Percentiles rank a stretch among this genome's conserved stretches.
Evolutionary conservation across 169 alveolate genomes (phyloP).

Genomic region (Plasmodium falciparum): DNA sequence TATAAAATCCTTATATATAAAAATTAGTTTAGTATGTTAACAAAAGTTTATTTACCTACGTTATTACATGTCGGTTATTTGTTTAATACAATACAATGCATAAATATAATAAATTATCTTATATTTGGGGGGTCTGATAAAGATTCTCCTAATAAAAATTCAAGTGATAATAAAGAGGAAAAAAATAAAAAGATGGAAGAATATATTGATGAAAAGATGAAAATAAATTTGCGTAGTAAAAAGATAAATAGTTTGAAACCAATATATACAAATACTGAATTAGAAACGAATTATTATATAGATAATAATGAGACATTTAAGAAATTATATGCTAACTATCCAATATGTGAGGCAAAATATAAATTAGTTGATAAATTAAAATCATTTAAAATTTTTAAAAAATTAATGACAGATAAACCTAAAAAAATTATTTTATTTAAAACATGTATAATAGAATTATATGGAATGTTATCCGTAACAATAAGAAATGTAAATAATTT

Average conservation of each 20-base stretch:
- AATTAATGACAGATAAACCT: neutral
- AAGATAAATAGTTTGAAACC: slow-evolving; percentile 23
- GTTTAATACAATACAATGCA: slow-evolving; percentile 10
- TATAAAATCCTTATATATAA: too few species aligned
- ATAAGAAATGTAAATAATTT: slow-evolving; percentile 30
- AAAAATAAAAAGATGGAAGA: neutral
- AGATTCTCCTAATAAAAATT: neutral
- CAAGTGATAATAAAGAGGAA: neutral
- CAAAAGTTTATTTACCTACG: slow-evolving; percentile 3
- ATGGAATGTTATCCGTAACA: slow-evolving; percentile 30
- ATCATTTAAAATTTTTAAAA: slow-evolving; percentile 5
- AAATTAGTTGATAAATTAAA: slow-evolving; percentile 47
- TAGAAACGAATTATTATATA: neutral
- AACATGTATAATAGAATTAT: slow-evolving; percentile 31
- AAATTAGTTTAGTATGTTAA: slow-evolving; percentile 17
- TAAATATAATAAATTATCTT: neutral
- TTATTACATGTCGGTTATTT: slow-evolving; percentile 16
- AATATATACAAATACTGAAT: slow-evolving; percentile 14
- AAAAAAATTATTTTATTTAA: slow-evolving; percentile 14
- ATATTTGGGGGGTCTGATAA: neutral
- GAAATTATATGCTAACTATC: slow-evolving; percentile 38
- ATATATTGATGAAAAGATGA: slow-evolving; percentile 9
- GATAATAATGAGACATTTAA: slow-evolving; percentile 18
- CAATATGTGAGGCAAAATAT: slow-evolving; percentile 51
- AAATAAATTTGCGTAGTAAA: slow-evolving; percentile 35